Evolutionary conservation across 805 yeast species (phyloP).

Genomic region (Lachancea nothofagi): DNA sequence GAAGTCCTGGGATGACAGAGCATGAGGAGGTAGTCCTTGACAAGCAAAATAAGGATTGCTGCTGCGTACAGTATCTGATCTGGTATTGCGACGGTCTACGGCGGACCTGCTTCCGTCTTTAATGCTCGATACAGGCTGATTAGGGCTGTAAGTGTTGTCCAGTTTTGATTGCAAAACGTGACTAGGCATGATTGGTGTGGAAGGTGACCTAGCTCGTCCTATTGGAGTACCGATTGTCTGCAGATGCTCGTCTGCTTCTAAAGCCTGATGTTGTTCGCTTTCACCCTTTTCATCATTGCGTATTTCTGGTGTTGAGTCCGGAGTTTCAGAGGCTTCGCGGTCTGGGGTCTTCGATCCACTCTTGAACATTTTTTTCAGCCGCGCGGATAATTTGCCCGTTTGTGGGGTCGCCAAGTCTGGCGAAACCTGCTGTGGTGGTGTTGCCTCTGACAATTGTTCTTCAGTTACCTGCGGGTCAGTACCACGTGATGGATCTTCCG

Average conservation of each 20-base stretch:
- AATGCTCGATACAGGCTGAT: neutral
- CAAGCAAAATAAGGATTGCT: constrained; percentile 49
- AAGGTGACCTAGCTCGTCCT: constrained; percentile 21
- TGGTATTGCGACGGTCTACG: constrained; percentile 2
- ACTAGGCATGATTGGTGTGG: constrained; percentile 22
- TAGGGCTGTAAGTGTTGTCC: constrained; percentile 1
- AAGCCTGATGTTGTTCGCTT: neutral
- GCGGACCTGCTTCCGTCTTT: neutral
- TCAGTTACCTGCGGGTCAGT: too few relatives aligned
- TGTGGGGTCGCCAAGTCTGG: neutral
- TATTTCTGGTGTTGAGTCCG: neutral
- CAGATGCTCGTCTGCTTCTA: too few relatives aligned
- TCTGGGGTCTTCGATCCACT: neutral
- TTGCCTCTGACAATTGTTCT: neutral
- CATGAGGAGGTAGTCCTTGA: constrained; percentile 56
- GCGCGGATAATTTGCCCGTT: constrained; percentile 1
- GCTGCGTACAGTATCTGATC: constrained; percentile 11
- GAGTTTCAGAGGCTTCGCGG: neutral
- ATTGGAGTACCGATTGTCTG: constrained; percentile 2
- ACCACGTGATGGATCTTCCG: neutral
- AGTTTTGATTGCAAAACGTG: constrained; percentile 3
- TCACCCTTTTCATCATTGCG: neutral
- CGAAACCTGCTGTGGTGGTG: neutral
- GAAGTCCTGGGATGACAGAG: constrained; percentile 19
- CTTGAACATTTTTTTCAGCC: constrained; percentile 4